Evolutionary conservation across 2,329 filamentous ascomycete genomes (phyloP).

Genomic region (Fusarium equiseti): DNA sequence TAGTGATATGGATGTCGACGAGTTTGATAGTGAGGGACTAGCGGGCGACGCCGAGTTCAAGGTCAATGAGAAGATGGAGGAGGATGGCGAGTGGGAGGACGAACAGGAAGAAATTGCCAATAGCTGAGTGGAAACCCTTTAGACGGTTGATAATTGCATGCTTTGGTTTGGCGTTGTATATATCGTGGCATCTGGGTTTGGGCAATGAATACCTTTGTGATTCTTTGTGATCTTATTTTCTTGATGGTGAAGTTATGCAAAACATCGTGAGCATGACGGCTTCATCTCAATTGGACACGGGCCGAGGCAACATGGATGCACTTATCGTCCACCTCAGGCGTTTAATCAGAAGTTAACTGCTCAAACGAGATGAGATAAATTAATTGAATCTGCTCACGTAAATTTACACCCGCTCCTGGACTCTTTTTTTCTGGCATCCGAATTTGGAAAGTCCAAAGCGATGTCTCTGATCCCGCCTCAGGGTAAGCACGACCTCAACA

Average conservation of each 20-base stretch:
- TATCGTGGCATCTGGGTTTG: constrained; percentile 38
- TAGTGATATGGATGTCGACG: constrained; percentile 60
- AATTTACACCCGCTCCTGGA: no score
- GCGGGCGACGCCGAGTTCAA: constrained; percentile 64
- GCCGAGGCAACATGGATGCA: no score
- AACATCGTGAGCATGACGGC: not conserved
- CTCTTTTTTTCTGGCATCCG: no score
- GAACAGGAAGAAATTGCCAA: constrained; percentile 59
- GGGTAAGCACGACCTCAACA: constrained; percentile 3
- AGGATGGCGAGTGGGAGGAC: constrained; percentile 66
- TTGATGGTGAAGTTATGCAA: not conserved
- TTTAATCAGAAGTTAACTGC: no score
- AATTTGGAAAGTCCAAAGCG: not conserved
- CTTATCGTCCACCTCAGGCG: no score
- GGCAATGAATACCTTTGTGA: constrained; percentile 43
- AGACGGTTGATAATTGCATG: constrained; percentile 30
- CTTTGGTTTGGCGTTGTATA: constrained; percentile 44
- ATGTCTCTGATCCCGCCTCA: not conserved
- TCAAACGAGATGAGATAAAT: not conserved
- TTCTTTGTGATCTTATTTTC: constrained; percentile 22
- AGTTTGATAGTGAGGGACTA: constrained; percentile 64
- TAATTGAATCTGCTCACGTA: not conserved
- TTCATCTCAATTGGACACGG: fast-evolving
- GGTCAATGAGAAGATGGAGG: constrained; percentile 62
- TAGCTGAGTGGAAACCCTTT: not conserved